Conservation (phyloP, 805 yeast species). For the Candida incommunis region DNA sequence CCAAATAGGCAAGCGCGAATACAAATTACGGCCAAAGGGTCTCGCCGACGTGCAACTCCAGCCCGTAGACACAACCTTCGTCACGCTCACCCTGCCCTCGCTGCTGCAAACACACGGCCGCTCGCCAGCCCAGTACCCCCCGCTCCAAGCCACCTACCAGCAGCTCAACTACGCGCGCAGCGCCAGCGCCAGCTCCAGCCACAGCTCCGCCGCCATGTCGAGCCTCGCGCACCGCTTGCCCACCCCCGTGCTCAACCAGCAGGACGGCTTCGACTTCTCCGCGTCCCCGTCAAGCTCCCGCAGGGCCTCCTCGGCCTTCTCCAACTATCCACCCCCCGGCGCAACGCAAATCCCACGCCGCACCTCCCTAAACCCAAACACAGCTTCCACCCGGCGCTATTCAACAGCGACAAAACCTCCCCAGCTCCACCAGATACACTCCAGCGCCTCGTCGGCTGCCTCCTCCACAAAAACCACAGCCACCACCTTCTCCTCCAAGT, state of each 20-base stretch:
- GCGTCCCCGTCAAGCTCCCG: neutral
- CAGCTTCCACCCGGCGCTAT: neutral
- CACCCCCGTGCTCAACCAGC: conserved; percentile 1
- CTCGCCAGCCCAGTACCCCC: neutral
- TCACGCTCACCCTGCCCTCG: too few relatives aligned
- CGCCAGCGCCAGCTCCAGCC: neutral
- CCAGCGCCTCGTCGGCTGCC: neutral
- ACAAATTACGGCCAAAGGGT: neutral
- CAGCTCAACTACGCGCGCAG: neutral
- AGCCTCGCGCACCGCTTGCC: conserved; percentile 1
- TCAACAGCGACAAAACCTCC: neutral
- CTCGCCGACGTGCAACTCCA: neutral
- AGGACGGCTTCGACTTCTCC: conserved; percentile 1
- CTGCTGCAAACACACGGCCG: too few relatives aligned
- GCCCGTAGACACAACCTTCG: too few relatives aligned
- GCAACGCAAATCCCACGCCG: too few relatives aligned
- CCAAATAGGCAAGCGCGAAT: neutral
- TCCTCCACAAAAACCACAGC: neutral
- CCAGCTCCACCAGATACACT: neutral
- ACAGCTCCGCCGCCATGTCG: neutral
- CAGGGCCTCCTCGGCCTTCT: too few relatives aligned
- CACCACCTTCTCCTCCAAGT: neutral
- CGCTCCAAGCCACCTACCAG: neutral
- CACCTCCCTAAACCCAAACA: too few relatives aligned
- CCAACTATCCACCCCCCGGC: too few relatives aligned